Evolutionary conservation across 2,329 filamentous ascomycete genomes (phyloP).

Genomic region (Rachicladosporium sp.): DNA sequence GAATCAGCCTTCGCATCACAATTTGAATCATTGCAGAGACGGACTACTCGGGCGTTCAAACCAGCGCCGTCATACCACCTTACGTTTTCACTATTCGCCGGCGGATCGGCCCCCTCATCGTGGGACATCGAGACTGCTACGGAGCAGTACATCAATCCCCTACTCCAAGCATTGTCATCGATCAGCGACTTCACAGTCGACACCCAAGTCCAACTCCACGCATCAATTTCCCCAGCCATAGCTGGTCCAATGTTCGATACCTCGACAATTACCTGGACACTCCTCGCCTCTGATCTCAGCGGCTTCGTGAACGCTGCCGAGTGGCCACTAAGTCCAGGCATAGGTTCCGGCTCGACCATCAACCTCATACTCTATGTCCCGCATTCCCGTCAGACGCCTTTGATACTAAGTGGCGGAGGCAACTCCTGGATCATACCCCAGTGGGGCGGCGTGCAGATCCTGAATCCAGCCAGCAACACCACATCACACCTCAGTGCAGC

Average conservation of each 20-base stretch:
- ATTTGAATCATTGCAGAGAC: constrained; percentile 42
- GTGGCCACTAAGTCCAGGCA: constrained; percentile 91
- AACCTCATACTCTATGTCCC: constrained; percentile 93
- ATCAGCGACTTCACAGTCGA: constrained; percentile 96
- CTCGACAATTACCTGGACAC: constrained; percentile 46
- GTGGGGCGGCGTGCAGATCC: constrained; percentile 70
- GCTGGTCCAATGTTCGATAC: constrained; percentile 44
- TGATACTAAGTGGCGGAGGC: constrained; percentile 45
- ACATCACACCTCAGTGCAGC: constrained; percentile 45
- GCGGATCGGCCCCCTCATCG: constrained; percentile 61
- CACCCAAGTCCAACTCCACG: constrained; percentile 90
- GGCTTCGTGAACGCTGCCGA: constrained; percentile 96
- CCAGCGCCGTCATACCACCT: constrained; percentile 91
- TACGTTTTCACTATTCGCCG: constrained; percentile 89
- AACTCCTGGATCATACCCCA: constrained; percentile 91
- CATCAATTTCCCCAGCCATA: constrained; percentile 52
- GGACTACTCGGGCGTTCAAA: constrained; percentile 74
- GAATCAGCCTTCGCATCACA: no score
- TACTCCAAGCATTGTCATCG: constrained; percentile 63
- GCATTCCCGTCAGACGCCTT: constrained; percentile 49
- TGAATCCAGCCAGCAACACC: constrained; percentile 39
- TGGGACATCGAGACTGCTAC: constrained; percentile 86
- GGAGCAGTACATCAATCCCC: constrained; percentile 65
- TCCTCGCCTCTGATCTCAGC: constrained; percentile 76
- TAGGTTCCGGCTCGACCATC: constrained; percentile 82